These are phyloP conservation scores for Bromus sterilis DNA, from an alignment of 176 grass and related monocot genomes.

Conservation along the genomic window DNA sequence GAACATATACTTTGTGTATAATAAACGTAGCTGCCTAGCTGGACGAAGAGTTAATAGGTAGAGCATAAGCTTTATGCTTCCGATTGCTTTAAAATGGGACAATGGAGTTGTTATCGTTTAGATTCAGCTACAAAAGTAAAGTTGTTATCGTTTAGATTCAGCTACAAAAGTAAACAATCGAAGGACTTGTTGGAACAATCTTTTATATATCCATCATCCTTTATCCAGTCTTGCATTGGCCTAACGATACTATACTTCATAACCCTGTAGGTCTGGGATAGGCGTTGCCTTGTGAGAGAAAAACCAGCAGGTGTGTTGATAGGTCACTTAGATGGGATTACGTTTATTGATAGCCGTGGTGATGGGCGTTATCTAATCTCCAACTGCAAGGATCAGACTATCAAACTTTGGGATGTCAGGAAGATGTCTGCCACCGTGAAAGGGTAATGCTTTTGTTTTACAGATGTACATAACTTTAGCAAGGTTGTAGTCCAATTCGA, in stretches of 20 bases:
- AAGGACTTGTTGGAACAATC: not conserved
- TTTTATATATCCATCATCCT: not conserved
- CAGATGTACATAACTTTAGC: not conserved
- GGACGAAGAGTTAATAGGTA: not conserved
- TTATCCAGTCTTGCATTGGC: not conserved
- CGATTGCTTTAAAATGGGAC: not conserved
- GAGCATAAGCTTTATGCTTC: not conserved
- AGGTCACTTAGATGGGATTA: constrained; percentile 89
- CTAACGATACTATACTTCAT: constrained; percentile 18
- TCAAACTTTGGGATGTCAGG: constrained; percentile 96
- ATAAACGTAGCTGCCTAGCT: constrained; percentile 12
- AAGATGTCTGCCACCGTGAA: constrained; percentile 61
- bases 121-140: not conserved
- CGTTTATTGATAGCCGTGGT: constrained; percentile 87
- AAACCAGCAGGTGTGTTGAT: constrained; percentile 69
- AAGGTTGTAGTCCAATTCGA: not conserved
- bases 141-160: not conserved
- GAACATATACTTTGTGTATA: not conserved
- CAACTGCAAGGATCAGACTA: constrained; percentile 94
- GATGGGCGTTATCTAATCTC: constrained; percentile 92
- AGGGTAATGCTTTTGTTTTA: constrained; percentile 21
- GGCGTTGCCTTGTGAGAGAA: constrained; percentile 48
- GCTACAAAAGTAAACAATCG: not conserved
- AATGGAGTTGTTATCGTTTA: not conserved
- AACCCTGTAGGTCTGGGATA: constrained; percentile 81